Evolutionary conservation across 1,139 yeast species (phyloP).

Genomic region (Arxiozyma slooffiae): DNA sequence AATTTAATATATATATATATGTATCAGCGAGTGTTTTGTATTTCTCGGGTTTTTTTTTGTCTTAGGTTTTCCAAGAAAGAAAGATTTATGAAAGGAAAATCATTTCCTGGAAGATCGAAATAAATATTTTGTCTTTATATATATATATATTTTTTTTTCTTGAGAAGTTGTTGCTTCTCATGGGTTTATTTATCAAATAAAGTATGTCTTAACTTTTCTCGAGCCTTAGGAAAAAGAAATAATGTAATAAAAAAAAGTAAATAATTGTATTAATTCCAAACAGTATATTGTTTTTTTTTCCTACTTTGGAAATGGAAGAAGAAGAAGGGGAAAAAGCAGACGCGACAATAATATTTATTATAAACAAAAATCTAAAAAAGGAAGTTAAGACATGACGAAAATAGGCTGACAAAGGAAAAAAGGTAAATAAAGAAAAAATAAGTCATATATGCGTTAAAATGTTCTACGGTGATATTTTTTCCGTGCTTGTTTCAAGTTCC

Average conservation of each 20-base stretch:
- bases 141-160: too few species aligned
- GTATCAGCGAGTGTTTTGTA: not conserved
- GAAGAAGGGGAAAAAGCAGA: too few species aligned
- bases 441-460: not conserved
- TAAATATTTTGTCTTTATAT: not conserved
- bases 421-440: too few species aligned
- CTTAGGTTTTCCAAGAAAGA: not conserved
- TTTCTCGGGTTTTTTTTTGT: not conserved
- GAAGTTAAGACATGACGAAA: not conserved
- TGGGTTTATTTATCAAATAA: not conserved
- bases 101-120: not conserved
- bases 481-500: not conserved
- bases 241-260: not conserved
- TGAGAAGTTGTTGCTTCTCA: not conserved
- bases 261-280: not conserved
- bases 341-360: not conserved
- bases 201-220: not conserved
- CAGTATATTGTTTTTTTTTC: not conserved
- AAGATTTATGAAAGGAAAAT: too few species aligned
- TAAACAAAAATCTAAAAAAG: not conserved
- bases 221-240: not conserved
- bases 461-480: not conserved
- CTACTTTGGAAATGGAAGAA: not conserved
- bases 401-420: not conserved
- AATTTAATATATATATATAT: not conserved